These are phyloP conservation scores for Penicillium crystallinum DNA, from an alignment of 495 filamentous ascomycete genomes.

Conservation along the genomic window DNA sequence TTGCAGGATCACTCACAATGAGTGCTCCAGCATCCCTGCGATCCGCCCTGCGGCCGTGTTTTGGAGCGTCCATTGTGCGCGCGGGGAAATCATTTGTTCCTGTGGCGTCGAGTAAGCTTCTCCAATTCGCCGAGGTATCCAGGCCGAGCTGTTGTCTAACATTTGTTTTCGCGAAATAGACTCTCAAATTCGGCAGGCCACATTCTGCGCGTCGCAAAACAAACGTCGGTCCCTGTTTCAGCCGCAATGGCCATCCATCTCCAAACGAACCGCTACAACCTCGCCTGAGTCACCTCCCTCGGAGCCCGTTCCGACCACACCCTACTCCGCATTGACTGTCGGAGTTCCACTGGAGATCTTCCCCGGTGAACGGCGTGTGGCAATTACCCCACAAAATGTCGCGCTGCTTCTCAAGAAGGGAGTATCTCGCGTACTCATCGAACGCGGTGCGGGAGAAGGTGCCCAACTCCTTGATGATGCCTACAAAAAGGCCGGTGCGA, in stretches of 20 bases:
- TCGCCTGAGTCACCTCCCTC: slow-evolving; percentile 22
- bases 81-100: slow-evolving; percentile 21
- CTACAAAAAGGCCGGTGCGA: slow-evolving; percentile 68
- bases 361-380: slow-evolving; percentile 69
- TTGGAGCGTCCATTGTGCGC: slow-evolving; percentile 19
- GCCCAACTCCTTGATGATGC: slow-evolving; percentile 68
- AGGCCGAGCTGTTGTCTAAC: slow-evolving; percentile 5
- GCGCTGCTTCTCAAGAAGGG: slow-evolving; percentile 73
- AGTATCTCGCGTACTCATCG: slow-evolving; percentile 64
- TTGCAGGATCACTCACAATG: slow-evolving; percentile 18
- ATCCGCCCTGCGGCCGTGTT: slow-evolving; percentile 31
- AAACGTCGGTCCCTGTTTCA: slow-evolving; percentile 1
- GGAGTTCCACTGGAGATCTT: slow-evolving; percentile 68
- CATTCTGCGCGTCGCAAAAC: slow-evolving; percentile 7
- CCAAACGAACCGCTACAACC: slow-evolving; percentile 24
- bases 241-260: slow-evolving; percentile 14
- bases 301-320: slow-evolving; percentile 53
- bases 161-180: slow-evolving; percentile 6
- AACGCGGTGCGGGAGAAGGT: slow-evolving; percentile 66
- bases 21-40: slow-evolving; percentile 28
- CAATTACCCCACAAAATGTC: slow-evolving; percentile 75
- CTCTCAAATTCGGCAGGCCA: slow-evolving; percentile 11
- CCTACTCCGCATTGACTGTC: slow-evolving; percentile 63
- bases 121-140: not conserved
- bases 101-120: slow-evolving; percentile 23